Base-by-base conservation (phyloP, 352 stramenopile genomes). In the Phytophthora gonapodyides region DNA sequence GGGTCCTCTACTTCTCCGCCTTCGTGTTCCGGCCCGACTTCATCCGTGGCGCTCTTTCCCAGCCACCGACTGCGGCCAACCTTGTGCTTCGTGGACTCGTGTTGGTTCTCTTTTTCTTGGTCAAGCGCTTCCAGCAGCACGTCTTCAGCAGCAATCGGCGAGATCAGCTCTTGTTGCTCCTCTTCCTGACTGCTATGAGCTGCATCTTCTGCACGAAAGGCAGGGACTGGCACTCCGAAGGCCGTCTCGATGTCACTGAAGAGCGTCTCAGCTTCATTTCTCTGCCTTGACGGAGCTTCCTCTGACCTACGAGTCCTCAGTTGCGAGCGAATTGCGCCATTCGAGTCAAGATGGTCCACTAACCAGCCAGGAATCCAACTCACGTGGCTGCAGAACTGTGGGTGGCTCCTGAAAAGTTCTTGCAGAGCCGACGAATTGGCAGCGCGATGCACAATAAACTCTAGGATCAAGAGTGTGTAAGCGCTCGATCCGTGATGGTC, bases 301-400 rank as follows among this genome's bases (percentile, higher is more conserved):
- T 44, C 27, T 10, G 33, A 27, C 7, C 31, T 10, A 8, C 10
- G 2, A 38, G 13, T 36, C 16, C 42, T 31, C 30, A 19, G n/a
- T 45, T 62, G 45, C 21, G 24, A 41, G 37, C 68, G 59, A 9
- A 79, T 62, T 36, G 9, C 41, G 10, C 68, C 67, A 8, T 52
- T 65, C 1, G 76, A 65, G 49, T 91, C 79, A 7, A 89, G 59
- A 45, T 79, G 79, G 8, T 53, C 55, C 2, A 62, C 56, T 2
- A 89, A 30, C 78, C 79, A 91, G 9, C 73, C 57, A 30, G 69
- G 63, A 13, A 91, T 67, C 82, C 82, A 91, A 13, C 60, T 35
- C 1, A 76, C 67, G 43, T 80, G 78, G 0, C 55, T 53, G 15
- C 30, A 37, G 33, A 83, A 69, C 8, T 76, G 70, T 0, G 58